Evolutionary conservation across 192 early-diverging fungal species (phyloP).

Genomic region (Dissophora globulifera): DNA sequence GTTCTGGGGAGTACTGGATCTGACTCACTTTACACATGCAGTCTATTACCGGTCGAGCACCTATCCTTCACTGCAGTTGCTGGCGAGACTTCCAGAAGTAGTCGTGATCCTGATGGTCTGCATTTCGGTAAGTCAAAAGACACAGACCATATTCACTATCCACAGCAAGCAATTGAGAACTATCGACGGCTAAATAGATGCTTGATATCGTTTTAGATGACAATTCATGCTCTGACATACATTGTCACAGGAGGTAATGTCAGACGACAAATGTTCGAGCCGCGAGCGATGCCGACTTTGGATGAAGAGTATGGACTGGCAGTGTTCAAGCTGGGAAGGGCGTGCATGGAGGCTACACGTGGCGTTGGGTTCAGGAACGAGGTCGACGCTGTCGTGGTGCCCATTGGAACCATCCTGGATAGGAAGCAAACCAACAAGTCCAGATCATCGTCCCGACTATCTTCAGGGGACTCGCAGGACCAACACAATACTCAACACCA

Average conservation of each 20-base stretch:
- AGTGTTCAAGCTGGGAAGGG: constrained; percentile 58
- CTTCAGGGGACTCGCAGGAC: not conserved
- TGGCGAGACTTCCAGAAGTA: constrained; percentile 57
- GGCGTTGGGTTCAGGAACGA: constrained; percentile 59
- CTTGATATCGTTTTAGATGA: constrained; percentile 15
- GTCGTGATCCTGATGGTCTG: constrained; percentile 56
- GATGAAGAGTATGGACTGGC: constrained; percentile 59
- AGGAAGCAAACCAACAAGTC: constrained; percentile 8
- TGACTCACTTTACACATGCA: constrained; percentile 53
- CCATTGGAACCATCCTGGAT: constrained; percentile 56
- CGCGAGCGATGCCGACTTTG: constrained; percentile 44
- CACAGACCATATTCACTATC: not conserved
- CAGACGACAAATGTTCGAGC: constrained; percentile 58
- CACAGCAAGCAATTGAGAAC: too few species aligned
- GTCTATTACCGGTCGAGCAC: constrained; percentile 37
- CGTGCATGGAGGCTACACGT: constrained; percentile 58
- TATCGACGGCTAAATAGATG: not conserved
- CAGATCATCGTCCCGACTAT: not conserved
- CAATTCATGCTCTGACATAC: constrained; percentile 51
- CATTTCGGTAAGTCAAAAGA: constrained; percentile 41
- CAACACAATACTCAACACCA: constrained; percentile 9
- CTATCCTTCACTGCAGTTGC: constrained; percentile 55
- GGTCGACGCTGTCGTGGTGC: constrained; percentile 50
- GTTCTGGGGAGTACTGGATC: constrained; percentile 55
- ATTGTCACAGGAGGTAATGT: constrained; percentile 58